These are phyloP conservation scores for Arachnomyces sp. DNA, from an alignment of 2,329 filamentous ascomycete species.

Conservation along the genomic window DNA sequence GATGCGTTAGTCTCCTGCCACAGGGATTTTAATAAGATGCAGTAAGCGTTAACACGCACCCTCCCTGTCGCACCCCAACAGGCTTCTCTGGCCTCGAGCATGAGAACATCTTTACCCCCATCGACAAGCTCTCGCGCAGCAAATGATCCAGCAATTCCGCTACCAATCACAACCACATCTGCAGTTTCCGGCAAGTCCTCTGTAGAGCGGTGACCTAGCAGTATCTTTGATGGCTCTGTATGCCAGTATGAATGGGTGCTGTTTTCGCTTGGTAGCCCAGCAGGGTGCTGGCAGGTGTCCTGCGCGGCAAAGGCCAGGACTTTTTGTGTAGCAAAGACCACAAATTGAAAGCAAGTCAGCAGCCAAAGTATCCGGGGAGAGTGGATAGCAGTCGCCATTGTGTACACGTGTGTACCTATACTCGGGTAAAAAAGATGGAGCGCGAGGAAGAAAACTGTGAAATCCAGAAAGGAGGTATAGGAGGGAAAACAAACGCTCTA, in stretches of 20 bases:
- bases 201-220: slow-evolving; percentile 15
- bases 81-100: slow-evolving; percentile 32
- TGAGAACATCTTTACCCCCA: slow-evolving; percentile 21
- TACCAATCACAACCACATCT: slow-evolving; percentile 32
- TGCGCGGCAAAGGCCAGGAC: too few relatives aligned
- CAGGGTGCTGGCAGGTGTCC: too few relatives aligned
- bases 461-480: too few relatives aligned
- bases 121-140: slow-evolving; percentile 24
- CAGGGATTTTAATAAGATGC: slow-evolving; percentile 2
- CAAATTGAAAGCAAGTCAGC: too few relatives aligned
- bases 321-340: too few relatives aligned
- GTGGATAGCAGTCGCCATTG: too few relatives aligned
- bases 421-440: too few relatives aligned
- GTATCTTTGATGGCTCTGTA: slow-evolving; percentile 25
- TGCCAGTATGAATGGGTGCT: slow-evolving; percentile 25
- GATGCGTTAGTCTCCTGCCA: background rate
- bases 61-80: slow-evolving; percentile 13
- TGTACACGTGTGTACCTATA: too few relatives aligned
- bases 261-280: slow-evolving; percentile 15
- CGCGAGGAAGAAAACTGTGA: too few relatives aligned
- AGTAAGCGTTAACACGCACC: background rate
- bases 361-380: too few relatives aligned
- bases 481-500: too few relatives aligned
- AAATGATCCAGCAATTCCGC: slow-evolving; percentile 30
- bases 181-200: slow-evolving; percentile 17